Conservation (phyloP, 2,329 filamentous ascomycete species). For the Coniochaeta sp. region DNA sequence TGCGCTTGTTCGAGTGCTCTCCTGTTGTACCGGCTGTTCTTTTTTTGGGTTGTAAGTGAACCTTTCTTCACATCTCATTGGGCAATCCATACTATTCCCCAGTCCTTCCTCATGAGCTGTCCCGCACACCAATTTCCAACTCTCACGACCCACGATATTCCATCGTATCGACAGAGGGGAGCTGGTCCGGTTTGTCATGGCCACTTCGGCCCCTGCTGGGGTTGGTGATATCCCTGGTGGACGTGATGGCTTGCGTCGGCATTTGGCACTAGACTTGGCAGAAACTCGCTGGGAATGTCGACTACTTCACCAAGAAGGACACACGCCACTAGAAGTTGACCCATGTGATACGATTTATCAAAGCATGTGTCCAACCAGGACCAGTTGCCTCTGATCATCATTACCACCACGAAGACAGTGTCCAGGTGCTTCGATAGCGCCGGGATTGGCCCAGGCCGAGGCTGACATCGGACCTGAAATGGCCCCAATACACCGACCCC, state of each 20-base stretch:
- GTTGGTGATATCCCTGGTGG: neutral
- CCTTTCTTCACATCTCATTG: neutral
- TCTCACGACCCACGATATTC: neutral
- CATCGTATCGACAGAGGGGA: neutral
- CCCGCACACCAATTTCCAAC: neutral
- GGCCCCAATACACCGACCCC: neutral
- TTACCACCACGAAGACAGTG: neutral
- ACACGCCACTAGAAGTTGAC: neutral
- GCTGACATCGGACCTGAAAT: slow-evolving; percentile 2
- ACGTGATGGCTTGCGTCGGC: neutral
- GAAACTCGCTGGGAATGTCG: neutral
- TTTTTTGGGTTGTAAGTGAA: slow-evolving; percentile 1
- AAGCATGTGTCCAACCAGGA: neutral
- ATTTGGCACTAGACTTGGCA: neutral
- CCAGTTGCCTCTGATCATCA: neutral
- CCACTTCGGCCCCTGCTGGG: neutral
- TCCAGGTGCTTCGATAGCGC: neutral
- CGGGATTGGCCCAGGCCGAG: neutral
- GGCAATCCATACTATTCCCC: neutral
- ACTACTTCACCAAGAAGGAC: neutral
- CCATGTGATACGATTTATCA: neutral
- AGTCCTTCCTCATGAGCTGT: neutral
- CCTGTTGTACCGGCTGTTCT: neutral
- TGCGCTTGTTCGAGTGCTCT: neutral
- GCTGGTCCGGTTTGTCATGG: neutral